Evolutionary conservation across 2,329 filamentous ascomycete genomes (phyloP), one percentile per base, ranked within the genome.

Genomic region (Lithohypha guttulata): DNA sequence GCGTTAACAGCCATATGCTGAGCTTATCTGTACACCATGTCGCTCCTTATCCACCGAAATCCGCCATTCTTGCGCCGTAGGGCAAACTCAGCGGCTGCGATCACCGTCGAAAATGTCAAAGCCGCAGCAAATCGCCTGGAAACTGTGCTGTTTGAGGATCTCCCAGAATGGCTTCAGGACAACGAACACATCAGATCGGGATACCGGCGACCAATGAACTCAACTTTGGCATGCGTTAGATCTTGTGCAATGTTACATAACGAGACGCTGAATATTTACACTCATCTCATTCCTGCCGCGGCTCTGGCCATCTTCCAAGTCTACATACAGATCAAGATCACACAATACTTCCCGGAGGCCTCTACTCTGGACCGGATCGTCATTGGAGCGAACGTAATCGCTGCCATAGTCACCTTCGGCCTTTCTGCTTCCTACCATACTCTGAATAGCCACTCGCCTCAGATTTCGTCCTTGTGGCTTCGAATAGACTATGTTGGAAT

Each of bases 161-260:
- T 68, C 3, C 64, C 65, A 1, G 46, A 51, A 32, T 69, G 66
- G 64, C 57, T 59, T 39, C 57, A 61, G 42, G 56, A 63, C 44
- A 69, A 67, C 43, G 47, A 52, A 6, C 62, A 57, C 45, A 63
- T 68, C 38, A 52, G 53, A 18, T 51, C 54, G 5, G 64, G 63
- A 15, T 70, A 70, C 46, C 63, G 66, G 10, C 62, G 61, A 6
- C 57, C 59, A 9, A 61, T 59, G 6, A 48, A 56, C 29, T 68
- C 65, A 1, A 48, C 50, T 10, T 37, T 32, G 2, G 47, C 42
- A 6, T 70, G 58, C 44, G 49, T 69, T 37, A 39, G 48, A 11
- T 69, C 65, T 46, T 61, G 58, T 55, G 41, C 50, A 3, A 63
- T 65, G 49, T 43, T 62, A 9, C 64, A 67, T 51, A 67, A 67